Conservation (phyloP, 2,329 filamentous ascomycete species). For the Fusarium odoratissimum region DNA sequence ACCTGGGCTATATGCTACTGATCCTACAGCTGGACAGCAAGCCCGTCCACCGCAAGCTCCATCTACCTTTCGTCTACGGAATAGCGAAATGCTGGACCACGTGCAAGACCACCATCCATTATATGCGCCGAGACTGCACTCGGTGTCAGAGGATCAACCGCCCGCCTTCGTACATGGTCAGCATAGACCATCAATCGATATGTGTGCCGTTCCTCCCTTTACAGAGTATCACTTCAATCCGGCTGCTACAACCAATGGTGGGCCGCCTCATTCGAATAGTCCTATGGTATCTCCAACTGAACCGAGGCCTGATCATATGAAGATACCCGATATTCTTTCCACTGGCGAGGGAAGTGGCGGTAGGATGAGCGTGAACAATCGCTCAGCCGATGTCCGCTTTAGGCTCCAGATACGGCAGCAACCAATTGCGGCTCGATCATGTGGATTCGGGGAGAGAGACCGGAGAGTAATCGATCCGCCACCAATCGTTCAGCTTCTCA, state of each 20-base stretch:
- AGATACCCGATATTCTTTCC: conserved; percentile 38
- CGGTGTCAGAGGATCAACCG: conserved; percentile 8
- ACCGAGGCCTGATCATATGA: conserved; percentile 39
- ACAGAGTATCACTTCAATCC: conserved; percentile 14
- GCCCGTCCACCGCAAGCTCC: conserved; percentile 9
- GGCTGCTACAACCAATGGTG: neutral
- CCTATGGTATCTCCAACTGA: conserved; percentile 27
- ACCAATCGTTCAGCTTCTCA: conserved; percentile 79
- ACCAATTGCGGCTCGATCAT: conserved; percentile 80
- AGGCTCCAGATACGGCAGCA: conserved; percentile 74
- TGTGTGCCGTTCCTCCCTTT: neutral
- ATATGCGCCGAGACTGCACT: conserved; percentile 10
- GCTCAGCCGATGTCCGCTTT: conserved; percentile 42
- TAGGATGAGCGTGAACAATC: neutral
- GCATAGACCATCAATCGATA: conserved; percentile 7
- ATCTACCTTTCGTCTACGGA: neutral
- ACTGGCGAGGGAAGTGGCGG: neutral
- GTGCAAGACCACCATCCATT: conserved; percentile 21
- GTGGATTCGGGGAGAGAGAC: conserved; percentile 85
- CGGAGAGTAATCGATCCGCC: conserved; percentile 85
- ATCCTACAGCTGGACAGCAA: conserved; percentile 17
- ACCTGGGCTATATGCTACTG: conserved; percentile 11
- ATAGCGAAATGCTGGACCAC: conserved; percentile 3
- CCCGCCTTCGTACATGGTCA: conserved; percentile 9
- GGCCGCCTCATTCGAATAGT: conserved; percentile 3